These are phyloP conservation scores for Echeveria elegans DNA, from an alignment of 164 flowering plant genomes.

Conservation along the genomic window DNA sequence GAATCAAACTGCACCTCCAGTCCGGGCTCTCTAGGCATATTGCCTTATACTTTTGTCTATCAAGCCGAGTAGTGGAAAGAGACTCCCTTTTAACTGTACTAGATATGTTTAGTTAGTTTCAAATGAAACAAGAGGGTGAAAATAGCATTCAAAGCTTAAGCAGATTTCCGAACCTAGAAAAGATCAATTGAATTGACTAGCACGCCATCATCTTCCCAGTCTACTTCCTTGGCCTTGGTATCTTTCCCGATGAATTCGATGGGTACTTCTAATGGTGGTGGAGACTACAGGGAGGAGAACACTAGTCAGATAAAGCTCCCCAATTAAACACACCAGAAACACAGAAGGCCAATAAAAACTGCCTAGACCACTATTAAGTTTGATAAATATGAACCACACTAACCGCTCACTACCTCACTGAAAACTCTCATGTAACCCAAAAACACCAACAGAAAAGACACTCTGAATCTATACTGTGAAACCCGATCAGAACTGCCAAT, in stretches of 20 bases:
- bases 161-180: slow-evolving; percentile 24
- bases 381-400: too few relatives aligned
- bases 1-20: not conserved
- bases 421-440: too few relatives aligned
- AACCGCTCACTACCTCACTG: too few relatives aligned
- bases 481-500: not conserved
- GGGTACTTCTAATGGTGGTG: slow-evolving; percentile 74
- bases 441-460: too few relatives aligned
- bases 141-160: not conserved
- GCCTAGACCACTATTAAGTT: too few relatives aligned
- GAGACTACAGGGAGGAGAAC: slow-evolving; percentile 37
- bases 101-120: not conserved
- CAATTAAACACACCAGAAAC: too few relatives aligned
- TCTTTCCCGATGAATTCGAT: slow-evolving; percentile 54
- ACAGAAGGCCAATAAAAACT: too few relatives aligned
- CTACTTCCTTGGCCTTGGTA: slow-evolving; percentile 36
- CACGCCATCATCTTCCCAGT: slow-evolving; percentile 73
- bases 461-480: not conserved
- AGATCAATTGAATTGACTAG: slow-evolving; percentile 40
- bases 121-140: not conserved
- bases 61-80: not conserved
- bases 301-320: not conserved
- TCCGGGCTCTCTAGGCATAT: not conserved
- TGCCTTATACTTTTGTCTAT: not conserved
- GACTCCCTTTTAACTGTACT: not conserved